phyloP scores from a whole-genome alignment of 345 rosid genomes.

The Brassica nigra region DNA sequence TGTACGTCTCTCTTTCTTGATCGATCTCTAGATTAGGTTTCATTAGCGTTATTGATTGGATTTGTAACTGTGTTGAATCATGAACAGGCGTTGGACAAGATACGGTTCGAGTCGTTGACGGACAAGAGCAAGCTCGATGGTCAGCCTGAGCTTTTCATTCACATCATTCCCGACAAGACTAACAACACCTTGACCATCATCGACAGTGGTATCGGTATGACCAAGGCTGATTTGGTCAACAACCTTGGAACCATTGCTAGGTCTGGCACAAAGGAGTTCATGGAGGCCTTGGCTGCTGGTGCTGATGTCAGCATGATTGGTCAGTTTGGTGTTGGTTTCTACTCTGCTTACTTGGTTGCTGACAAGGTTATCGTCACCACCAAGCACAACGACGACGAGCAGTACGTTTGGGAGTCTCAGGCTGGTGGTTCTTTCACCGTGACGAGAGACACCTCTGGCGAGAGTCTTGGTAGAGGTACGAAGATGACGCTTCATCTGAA shows the following conservation, averaged over 20 bases:
- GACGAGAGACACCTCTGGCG: neutral
- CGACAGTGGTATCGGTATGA: constrained; percentile 12
- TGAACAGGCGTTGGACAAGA: constrained; percentile 7
- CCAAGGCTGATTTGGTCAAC: constrained; percentile 15
- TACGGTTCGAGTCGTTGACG: constrained; percentile 6
- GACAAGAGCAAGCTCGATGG: constrained; percentile 17
- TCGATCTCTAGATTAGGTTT: neutral
- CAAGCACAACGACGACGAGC: constrained; percentile 3
- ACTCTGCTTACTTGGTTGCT: neutral
- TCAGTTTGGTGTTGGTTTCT: constrained; percentile 17
- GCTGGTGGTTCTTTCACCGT: constrained; percentile 9
- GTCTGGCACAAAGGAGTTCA: neutral
- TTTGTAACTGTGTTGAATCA: neutral
- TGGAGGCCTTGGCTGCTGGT: constrained; percentile 17
- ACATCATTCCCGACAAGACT: neutral
- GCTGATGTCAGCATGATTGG: constrained; percentile 12
- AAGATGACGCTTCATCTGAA: neutral
- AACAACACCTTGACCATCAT: constrained; percentile 11
- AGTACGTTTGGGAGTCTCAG: constrained; percentile 12
- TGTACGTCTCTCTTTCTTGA: neutral
- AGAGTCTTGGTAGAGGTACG: neutral
- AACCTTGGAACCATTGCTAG: constrained; percentile 7
- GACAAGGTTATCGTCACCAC: neutral
- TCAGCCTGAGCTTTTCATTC: constrained; percentile 4
- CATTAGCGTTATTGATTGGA: neutral